A percentile compares a stretch with the other conserved stretches of the same genome.
Evolutionary conservation across 106 monocot genomes (phyloP).

Genomic region (Posidonia australis): DNA sequence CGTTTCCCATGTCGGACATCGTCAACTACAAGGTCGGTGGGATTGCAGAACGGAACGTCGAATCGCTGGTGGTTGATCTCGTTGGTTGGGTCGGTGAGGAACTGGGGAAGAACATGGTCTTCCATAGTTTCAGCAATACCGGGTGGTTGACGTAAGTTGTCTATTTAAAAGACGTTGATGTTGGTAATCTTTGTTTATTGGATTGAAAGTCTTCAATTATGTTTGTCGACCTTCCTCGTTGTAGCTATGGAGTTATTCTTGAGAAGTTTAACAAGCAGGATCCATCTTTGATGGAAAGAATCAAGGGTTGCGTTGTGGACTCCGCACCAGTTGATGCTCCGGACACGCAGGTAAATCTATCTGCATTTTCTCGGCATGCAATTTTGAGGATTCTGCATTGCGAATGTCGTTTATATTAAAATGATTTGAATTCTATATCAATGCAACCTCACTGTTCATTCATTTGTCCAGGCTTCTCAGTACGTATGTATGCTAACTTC

Average conservation of each 20-base stretch:
- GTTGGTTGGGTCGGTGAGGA: slow-evolving; percentile 72
- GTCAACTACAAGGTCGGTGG: slow-evolving; percentile 69
- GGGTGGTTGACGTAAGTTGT: slow-evolving; percentile 72
- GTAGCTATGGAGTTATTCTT: slow-evolving; percentile 86
- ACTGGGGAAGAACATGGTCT: slow-evolving; percentile 65
- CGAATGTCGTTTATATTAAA: no score
- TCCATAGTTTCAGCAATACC: slow-evolving; percentile 96
- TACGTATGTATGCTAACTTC: no score
- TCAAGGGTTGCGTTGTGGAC: slow-evolving; percentile 86
- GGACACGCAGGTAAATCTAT: slow-evolving; percentile 68
- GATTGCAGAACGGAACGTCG: slow-evolving; percentile 52
- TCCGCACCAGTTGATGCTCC: slow-evolving; percentile 87
- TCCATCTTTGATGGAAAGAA: slow-evolving; percentile 56
- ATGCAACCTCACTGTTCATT: no score
- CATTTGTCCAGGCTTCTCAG: no score
- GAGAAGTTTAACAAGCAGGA: slow-evolving; percentile 76
- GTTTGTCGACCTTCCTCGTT: slow-evolving; percentile 1
- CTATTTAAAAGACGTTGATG: not conserved
- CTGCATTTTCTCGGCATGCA: not conserved
- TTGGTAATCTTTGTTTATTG: not conserved
- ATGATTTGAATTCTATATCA: no score
- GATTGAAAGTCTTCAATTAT: not conserved
- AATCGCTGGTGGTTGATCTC: slow-evolving; percentile 59
- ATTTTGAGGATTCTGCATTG: no score
- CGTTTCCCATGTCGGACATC: slow-evolving; percentile 75